Evolutionary conservation across 139 green algal species (phyloP).

Genomic region (Chlamydomonas sphaeroides): DNA sequence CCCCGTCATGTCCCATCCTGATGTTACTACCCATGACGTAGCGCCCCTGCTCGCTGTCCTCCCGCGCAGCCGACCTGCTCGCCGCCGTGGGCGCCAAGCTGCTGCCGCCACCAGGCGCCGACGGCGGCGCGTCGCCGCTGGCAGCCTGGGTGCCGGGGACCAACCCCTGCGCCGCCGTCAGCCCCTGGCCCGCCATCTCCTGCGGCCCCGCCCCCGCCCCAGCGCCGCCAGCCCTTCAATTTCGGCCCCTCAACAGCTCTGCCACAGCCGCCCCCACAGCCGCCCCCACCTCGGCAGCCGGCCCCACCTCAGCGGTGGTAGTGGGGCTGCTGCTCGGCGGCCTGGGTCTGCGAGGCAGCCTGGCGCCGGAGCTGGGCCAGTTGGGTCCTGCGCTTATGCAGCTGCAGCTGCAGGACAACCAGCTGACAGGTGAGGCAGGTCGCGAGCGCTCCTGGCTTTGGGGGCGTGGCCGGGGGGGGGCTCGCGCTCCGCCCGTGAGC

Average conservation of each 20-base stretch:
- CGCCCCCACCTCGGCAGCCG: too few species aligned
- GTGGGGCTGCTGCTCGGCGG: neutral
- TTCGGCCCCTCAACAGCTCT: too few species aligned
- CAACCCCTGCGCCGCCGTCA: constrained; percentile 1
- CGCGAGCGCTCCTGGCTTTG: too few species aligned
- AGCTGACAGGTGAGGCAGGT: constrained; percentile 7
- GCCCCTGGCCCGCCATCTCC: neutral
- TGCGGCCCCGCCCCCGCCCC: neutral
- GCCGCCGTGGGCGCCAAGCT: neutral
- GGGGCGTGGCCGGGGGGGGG: too few species aligned
- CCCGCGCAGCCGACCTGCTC: too few species aligned
- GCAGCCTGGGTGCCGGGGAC: constrained; percentile 3
- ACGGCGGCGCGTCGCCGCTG: neutral
- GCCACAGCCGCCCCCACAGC: too few species aligned
- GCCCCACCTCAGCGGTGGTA: neutral
- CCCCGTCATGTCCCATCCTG: too few species aligned
- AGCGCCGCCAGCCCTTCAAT: too few species aligned
- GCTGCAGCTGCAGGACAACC: constrained; percentile 5
- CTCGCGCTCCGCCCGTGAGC: too few species aligned
- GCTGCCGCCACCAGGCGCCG: neutral
- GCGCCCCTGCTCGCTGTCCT: too few species aligned
- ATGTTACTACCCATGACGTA: too few species aligned
- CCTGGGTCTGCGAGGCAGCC: neutral
- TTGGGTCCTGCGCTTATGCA: neutral
- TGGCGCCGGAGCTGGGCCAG: neutral